A percentile compares a stretch with the other conserved stretches of the same genome.
phyloP scores from a whole-genome alignment of 2,329 filamentous ascomycete genomes.

The Fusarium sp. region DNA sequence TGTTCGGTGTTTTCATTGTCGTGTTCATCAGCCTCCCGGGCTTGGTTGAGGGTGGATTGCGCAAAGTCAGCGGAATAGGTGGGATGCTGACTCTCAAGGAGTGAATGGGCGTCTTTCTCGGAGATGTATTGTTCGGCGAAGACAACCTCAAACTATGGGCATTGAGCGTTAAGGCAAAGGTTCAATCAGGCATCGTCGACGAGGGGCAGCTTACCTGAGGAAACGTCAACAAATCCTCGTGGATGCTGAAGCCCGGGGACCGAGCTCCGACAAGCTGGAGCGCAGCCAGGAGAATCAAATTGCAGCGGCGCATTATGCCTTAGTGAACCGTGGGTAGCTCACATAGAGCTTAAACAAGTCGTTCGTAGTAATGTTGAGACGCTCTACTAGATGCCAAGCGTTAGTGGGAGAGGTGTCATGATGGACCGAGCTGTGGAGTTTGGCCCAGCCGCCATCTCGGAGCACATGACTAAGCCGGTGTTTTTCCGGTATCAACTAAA shows the following conservation, averaged over 20 bases:
- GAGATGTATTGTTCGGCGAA: constrained; percentile 79
- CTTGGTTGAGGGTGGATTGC: constrained; percentile 53
- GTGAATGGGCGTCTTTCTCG: constrained; percentile 73
- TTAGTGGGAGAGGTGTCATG: constrained; percentile 49
- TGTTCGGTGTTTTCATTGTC: constrained; percentile 46
- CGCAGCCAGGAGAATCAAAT: constrained; percentile 57
- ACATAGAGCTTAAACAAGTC: constrained; percentile 45
- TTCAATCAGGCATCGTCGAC: neutral
- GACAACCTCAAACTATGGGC: constrained; percentile 77
- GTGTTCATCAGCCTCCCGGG: constrained; percentile 42
- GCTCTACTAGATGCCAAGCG: constrained; percentile 25
- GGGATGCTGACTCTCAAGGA: constrained; percentile 60
- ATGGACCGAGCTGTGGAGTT: constrained; percentile 42
- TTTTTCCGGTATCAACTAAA: constrained; percentile 40
- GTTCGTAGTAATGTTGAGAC: constrained; percentile 17
- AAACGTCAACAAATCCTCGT: constrained; percentile 87
- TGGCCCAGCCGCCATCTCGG: constrained; percentile 19
- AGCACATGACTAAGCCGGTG: constrained; percentile 18
- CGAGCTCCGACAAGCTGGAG: constrained; percentile 61
- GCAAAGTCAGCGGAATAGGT: constrained; percentile 56
- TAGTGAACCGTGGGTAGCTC: constrained; percentile 34
- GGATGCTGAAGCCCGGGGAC: constrained; percentile 78
- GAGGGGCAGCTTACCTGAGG: constrained; percentile 73
- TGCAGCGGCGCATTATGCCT: constrained; percentile 63
- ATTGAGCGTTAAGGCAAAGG: constrained; percentile 23